A percentile compares a stretch with the other conserved stretches of the same genome.
phyloP scores from a whole-genome alignment of 2,329 filamentous ascomycete species.

The Shiraia bambusicola region DNA sequence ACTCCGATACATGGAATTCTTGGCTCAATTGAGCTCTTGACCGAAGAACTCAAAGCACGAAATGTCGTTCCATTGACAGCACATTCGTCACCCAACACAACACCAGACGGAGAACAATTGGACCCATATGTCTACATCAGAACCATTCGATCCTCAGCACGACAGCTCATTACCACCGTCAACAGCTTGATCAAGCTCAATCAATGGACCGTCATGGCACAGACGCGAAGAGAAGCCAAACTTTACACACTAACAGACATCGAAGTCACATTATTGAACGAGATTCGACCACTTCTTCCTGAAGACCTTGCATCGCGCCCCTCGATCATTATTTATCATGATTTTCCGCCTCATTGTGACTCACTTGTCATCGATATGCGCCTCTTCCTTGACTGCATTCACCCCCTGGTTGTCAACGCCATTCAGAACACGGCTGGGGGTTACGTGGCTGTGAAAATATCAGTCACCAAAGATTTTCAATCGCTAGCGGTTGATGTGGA shows the following conservation, averaged over 20 bases:
- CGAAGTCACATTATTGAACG: slow-evolving; percentile 36
- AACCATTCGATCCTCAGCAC: slow-evolving; percentile 45
- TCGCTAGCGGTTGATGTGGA: slow-evolving; percentile 45
- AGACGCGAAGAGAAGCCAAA: slow-evolving; percentile 18
- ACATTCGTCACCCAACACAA: slow-evolving; percentile 11
- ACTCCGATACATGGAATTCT: slow-evolving; percentile 54
- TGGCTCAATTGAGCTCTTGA: slow-evolving; percentile 45
- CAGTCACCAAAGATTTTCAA: slow-evolving; percentile 31
- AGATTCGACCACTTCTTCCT: slow-evolving; percentile 30
- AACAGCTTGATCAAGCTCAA: slow-evolving; percentile 50
- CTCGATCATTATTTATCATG: slow-evolving; percentile 39
- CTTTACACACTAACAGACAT: slow-evolving; percentile 36
- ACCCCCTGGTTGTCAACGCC: slow-evolving; percentile 47
- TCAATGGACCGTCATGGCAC: slow-evolving; percentile 43
- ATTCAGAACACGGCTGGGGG: slow-evolving; percentile 46
- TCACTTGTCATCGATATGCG: slow-evolving; percentile 42
- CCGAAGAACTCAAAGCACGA: slow-evolving; percentile 43
- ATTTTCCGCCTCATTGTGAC: slow-evolving; percentile 29
- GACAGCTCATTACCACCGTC: slow-evolving; percentile 49
- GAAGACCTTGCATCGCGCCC: slow-evolving; percentile 30
- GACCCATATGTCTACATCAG: slow-evolving; percentile 31
- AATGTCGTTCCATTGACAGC: slow-evolving; percentile 15
- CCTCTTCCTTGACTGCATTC: slow-evolving; percentile 48
- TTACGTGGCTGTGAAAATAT: slow-evolving; percentile 40
- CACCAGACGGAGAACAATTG: slow-evolving; percentile 16